Percentiles rank a stretch among this genome's conserved stretches.
These are phyloP conservation scores for Penicillium coprophilum DNA, from an alignment of 495 filamentous ascomycete species.

Conservation along the genomic window DNA sequence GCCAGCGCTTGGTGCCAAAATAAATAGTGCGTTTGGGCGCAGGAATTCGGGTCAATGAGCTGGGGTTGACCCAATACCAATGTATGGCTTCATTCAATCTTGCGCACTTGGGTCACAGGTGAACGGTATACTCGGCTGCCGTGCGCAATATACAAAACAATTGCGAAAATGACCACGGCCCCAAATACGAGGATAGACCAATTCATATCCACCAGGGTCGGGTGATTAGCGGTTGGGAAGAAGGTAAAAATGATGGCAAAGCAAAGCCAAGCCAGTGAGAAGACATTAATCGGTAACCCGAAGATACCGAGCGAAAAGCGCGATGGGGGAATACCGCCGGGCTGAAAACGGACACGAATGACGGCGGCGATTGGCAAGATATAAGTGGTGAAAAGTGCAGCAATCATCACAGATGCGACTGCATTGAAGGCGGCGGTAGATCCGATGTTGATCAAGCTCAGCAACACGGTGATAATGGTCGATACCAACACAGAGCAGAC, in stretches of 20 bases:
- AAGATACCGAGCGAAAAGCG: conserved; percentile 28
- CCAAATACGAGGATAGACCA: conserved; percentile 45
- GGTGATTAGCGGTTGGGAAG: conserved; percentile 40
- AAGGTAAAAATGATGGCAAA: conserved; percentile 48
- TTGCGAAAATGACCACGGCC: conserved; percentile 42
- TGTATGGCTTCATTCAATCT: conserved; percentile 13
- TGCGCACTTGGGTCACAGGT: conserved; percentile 36
- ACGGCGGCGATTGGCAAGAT: conserved; percentile 36
- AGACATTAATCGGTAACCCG: conserved; percentile 27
- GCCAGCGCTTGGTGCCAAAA: conserved; percentile 8
- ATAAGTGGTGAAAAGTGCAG: conserved; percentile 44
- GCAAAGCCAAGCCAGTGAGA: conserved; percentile 28
- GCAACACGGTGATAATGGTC: conserved; percentile 47
- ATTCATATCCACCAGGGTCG: conserved; percentile 41
- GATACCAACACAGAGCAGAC: conserved; percentile 52
- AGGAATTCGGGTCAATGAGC: not conserved
- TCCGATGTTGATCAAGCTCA: conserved; percentile 48
- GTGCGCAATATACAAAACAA: conserved; percentile 42
- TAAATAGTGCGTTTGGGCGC: not conserved
- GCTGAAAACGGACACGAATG: conserved; percentile 26
- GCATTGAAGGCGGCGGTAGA: conserved; percentile 48
- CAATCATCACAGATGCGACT: conserved; percentile 44
- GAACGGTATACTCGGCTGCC: conserved; percentile 45
- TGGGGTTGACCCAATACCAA: not conserved
- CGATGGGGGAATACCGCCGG: conserved; percentile 25